Evolutionary conservation across 1,284 basidiomycete species (phyloP).

Genomic region (Porogramme epimiltina): DNA sequence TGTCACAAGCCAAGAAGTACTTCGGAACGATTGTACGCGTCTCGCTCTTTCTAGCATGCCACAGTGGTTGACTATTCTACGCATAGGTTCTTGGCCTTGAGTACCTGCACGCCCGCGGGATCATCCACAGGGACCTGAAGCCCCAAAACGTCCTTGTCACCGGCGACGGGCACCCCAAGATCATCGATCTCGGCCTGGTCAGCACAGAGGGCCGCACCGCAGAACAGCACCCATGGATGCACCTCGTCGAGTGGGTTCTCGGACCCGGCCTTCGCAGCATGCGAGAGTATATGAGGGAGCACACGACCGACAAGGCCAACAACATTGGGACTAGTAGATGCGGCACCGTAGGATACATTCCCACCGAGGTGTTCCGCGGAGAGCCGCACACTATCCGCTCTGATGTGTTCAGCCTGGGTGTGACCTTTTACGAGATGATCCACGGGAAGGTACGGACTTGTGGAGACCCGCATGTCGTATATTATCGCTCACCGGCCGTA

Average conservation of each 20-base stretch:
- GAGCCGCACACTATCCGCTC: constrained; percentile 49
- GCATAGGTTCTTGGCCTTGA: constrained; percentile 22
- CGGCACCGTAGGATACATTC: constrained; percentile 52
- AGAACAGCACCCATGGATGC: constrained; percentile 18
- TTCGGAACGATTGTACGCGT: constrained; percentile 25
- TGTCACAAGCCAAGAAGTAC: constrained; percentile 13
- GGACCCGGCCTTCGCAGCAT: constrained; percentile 15
- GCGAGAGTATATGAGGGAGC: too few relatives aligned
- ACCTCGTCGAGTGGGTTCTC: constrained; percentile 40
- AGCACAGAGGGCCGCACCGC: constrained; percentile 54
- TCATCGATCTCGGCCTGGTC: constrained; percentile 68
- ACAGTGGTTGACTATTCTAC: constrained; percentile 60
- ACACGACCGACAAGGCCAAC: too few relatives aligned
- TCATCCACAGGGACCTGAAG: constrained; percentile 36
- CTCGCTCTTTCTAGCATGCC: constrained; percentile 31
- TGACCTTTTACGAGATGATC: constrained; percentile 60
- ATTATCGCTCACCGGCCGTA: not conserved
- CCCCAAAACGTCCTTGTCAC: constrained; percentile 65
- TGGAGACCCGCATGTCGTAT: not conserved
- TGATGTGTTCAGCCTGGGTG: constrained; percentile 43
- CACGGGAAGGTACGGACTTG: constrained; percentile 35
- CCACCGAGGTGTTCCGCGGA: constrained; percentile 52
- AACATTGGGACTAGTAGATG: constrained; percentile 2
- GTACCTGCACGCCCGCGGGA: constrained; percentile 46
- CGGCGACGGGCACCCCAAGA: constrained; percentile 47